A percentile compares a stretch with the other conserved stretches of the same genome.
Evolutionary conservation across 2,329 filamentous ascomycete genomes (phyloP).

Genomic region (Nigrograna mackinnonii): DNA sequence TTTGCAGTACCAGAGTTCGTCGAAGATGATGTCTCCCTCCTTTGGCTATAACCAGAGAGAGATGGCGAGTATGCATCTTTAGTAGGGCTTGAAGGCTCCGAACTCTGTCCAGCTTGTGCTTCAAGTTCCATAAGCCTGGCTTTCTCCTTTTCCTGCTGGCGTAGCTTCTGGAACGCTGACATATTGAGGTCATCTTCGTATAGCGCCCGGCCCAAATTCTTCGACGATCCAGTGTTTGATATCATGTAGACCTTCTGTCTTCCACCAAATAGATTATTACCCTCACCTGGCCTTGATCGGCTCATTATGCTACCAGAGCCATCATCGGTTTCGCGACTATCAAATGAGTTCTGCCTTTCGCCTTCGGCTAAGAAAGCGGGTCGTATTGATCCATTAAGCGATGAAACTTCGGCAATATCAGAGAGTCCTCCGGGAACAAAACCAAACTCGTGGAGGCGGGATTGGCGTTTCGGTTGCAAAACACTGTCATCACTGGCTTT

Average conservation of each 20-base stretch:
- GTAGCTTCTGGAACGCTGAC: conserved; percentile 82
- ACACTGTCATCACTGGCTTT: conserved; percentile 97
- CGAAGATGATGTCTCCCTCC: conserved; percentile 82
- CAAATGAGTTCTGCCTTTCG: conserved; percentile 67
- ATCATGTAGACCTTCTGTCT: conserved; percentile 96
- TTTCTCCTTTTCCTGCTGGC: conserved; percentile 57
- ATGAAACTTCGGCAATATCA: conserved; percentile 91
- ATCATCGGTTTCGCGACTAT: conserved; percentile 66
- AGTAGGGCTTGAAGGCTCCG: conserved; percentile 52
- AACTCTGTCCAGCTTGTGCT: conserved; percentile 41
- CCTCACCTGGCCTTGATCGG: conserved; percentile 79
- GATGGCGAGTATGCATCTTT: conserved; percentile 55
- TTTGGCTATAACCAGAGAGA: conserved; percentile 68
- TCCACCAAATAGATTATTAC: conserved; percentile 92
- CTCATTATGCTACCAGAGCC: conserved; percentile 81
- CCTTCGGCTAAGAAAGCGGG: conserved; percentile 65
- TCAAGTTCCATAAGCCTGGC: conserved; percentile 15
- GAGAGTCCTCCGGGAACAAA: conserved; percentile 63
- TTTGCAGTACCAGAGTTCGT: conserved; percentile 74
- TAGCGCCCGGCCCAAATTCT: conserved; percentile 59
- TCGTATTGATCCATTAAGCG: conserved; percentile 59
- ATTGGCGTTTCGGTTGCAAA: conserved; percentile 78
- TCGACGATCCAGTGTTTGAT: conserved; percentile 52
- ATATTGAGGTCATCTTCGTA: conserved; percentile 87
- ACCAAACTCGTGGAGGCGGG: conserved; percentile 74